Percentiles rank a stretch among this genome's conserved stretches.
These are phyloP conservation scores for Pleurotus djamor DNA, from an alignment of 768 basidiomycete genomes.

Conservation along the genomic window DNA sequence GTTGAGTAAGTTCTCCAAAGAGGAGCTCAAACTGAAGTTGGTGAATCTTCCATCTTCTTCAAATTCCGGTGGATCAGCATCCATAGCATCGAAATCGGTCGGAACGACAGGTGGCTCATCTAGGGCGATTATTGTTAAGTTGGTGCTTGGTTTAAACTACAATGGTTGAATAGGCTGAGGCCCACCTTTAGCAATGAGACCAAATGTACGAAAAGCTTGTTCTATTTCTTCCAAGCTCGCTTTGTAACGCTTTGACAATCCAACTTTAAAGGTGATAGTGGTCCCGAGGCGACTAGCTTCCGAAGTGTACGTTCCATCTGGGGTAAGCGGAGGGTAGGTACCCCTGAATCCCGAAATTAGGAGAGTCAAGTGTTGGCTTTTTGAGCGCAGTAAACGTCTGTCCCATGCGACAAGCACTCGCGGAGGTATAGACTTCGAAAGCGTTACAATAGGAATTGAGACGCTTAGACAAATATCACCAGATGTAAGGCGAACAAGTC, in stretches of 20 bases:
- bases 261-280: constrained; percentile 55
- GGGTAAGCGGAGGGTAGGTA: constrained; percentile 49
- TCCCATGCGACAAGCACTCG: constrained; percentile 78
- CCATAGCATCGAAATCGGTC: constrained; percentile 2
- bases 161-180: neutral
- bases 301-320: constrained; percentile 36
- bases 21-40: constrained; percentile 60
- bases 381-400: constrained; percentile 48
- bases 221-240: constrained; percentile 47
- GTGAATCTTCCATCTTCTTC: constrained; percentile 46
- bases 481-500: constrained; percentile 47
- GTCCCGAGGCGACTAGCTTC: constrained; percentile 30
- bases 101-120: neutral
- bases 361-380: constrained; percentile 58
- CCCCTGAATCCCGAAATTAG: constrained; percentile 56
- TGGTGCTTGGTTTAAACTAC: neutral
- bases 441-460: constrained; percentile 50
- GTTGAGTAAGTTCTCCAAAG: constrained; percentile 61
- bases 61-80: constrained; percentile 22
- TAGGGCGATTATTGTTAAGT: neutral
- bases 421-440: constrained; percentile 53
- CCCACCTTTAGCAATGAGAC: constrained; percentile 36
- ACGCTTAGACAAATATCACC: constrained; percentile 55
- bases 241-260: constrained; percentile 59
- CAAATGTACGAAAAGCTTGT: constrained; percentile 48